Conservation (phyloP, 345 rosid species). For the Conringia planisiliqua region DNA sequence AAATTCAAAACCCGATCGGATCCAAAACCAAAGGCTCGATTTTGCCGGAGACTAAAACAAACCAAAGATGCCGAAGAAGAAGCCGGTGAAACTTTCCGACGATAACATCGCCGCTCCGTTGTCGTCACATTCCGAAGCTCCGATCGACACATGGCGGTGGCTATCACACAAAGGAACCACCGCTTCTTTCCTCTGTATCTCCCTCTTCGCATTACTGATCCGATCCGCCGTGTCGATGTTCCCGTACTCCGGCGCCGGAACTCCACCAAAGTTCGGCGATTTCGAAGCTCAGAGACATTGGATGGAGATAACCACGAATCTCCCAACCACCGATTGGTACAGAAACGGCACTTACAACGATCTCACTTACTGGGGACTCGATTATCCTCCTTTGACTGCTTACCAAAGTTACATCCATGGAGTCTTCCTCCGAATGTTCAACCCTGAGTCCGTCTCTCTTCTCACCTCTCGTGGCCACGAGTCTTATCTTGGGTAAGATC, state of each 20-base stretch:
- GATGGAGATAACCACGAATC: slow-evolving; percentile 96
- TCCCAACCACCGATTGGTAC: slow-evolving; percentile 68
- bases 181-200: slow-evolving; percentile 46
- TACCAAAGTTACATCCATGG: slow-evolving; percentile 92
- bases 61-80: slow-evolving; percentile 23
- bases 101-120: not conserved
- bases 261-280: slow-evolving; percentile 82
- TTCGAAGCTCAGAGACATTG: slow-evolving; percentile 97
- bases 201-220: slow-evolving; percentile 64
- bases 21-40: not conserved
- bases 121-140: not conserved
- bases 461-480: slow-evolving; percentile 72
- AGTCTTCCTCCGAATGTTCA: slow-evolving; percentile 52
- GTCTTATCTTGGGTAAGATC: slow-evolving; percentile 66
- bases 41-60: not conserved
- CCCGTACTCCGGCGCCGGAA: slow-evolving; percentile 80
- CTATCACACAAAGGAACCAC: slow-evolving; percentile 41
- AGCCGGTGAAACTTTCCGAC: slow-evolving; percentile 27
- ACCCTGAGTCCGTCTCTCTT: slow-evolving; percentile 67
- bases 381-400: slow-evolving; percentile 96
- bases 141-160: slow-evolving; percentile 41
- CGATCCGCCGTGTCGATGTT: slow-evolving; percentile 67
- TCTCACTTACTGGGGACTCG: slow-evolving; percentile 92
- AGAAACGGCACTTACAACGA: slow-evolving; percentile 62
- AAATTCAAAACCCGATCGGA: not conserved